A percentile compares a stretch with the other conserved stretches of the same genome.
These are phyloP conservation scores for Urochloa ruziziensis DNA, from an alignment of 176 grass and related monocot genomes.

Conservation along the genomic window DNA sequence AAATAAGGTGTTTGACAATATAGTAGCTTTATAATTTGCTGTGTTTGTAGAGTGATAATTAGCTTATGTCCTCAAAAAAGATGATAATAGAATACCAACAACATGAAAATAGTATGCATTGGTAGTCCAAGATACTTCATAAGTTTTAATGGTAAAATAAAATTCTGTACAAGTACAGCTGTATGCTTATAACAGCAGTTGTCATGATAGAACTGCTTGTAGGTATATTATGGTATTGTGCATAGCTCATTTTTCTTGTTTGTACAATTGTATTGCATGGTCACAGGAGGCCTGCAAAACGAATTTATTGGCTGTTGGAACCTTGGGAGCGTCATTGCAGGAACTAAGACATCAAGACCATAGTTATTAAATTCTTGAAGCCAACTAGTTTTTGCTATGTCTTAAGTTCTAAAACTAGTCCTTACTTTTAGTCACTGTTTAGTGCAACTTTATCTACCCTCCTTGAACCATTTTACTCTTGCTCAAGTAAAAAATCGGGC, in stretches of 20 bases:
- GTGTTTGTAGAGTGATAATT: not conserved
- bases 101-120: not conserved
- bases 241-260: not conserved
- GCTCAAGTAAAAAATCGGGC: not conserved
- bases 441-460: slow-evolving; percentile 10
- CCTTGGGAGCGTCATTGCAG: not conserved
- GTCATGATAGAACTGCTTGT: not conserved
- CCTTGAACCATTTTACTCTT: not conserved
- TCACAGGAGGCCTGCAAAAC: not conserved
- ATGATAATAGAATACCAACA: not conserved
- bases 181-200: not conserved
- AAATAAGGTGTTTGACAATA: not conserved
- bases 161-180: not conserved
- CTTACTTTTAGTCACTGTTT: not conserved
- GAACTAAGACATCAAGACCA: not conserved
- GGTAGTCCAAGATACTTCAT: not conserved
- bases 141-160: not conserved
- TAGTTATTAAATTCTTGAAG: not conserved
- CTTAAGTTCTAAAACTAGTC: not conserved
- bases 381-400: not conserved
- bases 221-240: not conserved
- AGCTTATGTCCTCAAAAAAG: not conserved
- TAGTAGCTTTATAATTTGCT: not conserved
- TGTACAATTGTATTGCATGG: not conserved
- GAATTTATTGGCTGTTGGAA: not conserved